Evolutionary conservation across 2,329 filamentous ascomycete species (phyloP).

Genomic region (Aspergillus proliferans): DNA sequence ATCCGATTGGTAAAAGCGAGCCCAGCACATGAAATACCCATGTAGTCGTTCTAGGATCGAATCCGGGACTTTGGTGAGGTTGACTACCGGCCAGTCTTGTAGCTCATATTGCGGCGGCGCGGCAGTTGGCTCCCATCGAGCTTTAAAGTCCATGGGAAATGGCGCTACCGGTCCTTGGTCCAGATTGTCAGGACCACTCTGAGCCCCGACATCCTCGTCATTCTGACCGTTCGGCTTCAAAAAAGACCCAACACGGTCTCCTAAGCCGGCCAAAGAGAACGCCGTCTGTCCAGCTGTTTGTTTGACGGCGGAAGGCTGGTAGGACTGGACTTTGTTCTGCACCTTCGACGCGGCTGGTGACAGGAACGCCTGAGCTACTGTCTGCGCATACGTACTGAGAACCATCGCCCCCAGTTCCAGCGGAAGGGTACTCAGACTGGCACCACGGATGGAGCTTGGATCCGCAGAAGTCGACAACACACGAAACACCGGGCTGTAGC

Average conservation of each 20-base stretch:
- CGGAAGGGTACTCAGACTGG: slow-evolving; percentile 59
- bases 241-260: slow-evolving; percentile 17
- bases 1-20: slow-evolving; percentile 30
- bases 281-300: slow-evolving; percentile 27
- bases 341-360: slow-evolving; percentile 20
- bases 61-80: slow-evolving; percentile 48
- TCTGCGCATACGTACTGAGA: slow-evolving; percentile 38
- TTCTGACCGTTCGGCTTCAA: slow-evolving; percentile 18
- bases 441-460: slow-evolving; percentile 56
- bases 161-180: slow-evolving; percentile 28
- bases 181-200: slow-evolving; percentile 3
- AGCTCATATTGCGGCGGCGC: neutral
- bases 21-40: slow-evolving; percentile 63
- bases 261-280: slow-evolving; percentile 25
- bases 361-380: slow-evolving; percentile 20
- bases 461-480: slow-evolving; percentile 61
- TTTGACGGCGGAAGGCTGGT: slow-evolving; percentile 23
- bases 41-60: slow-evolving; percentile 49
- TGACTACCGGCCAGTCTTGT: slow-evolving; percentile 46
- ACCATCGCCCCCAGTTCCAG: slow-evolving; percentile 54
- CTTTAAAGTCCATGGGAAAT: slow-evolving; percentile 23
- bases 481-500: slow-evolving; percentile 61
- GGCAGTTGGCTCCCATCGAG: slow-evolving; percentile 4
- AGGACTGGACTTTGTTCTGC: slow-evolving; percentile 19
- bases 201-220: slow-evolving; percentile 1